phyloP scores from a whole-genome alignment of 768 basidiomycete genomes.

The Russula dissimulans region DNA sequence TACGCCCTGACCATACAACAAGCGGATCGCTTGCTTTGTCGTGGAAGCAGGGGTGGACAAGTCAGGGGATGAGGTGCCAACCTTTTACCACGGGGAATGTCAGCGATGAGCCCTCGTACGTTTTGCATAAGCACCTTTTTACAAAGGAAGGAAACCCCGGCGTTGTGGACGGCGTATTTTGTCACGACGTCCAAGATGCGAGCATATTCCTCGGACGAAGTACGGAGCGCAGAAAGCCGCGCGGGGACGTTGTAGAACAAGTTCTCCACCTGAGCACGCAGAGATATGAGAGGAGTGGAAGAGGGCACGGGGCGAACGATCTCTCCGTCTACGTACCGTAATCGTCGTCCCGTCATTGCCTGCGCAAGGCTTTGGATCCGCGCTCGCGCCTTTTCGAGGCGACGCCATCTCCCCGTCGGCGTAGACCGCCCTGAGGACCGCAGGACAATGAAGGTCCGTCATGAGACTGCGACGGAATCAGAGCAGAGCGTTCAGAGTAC shows the following conservation, averaged over 20 bases:
- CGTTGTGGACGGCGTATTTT: constrained; percentile 91
- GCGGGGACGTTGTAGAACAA: constrained; percentile 91
- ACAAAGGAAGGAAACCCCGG: constrained; percentile 79
- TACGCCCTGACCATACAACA: constrained; percentile 74
- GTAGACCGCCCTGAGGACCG: constrained; percentile 32
- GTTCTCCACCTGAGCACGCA: constrained; percentile 70
- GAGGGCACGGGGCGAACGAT: not conserved
- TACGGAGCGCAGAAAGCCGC: constrained; percentile 76
- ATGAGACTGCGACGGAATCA: not conserved
- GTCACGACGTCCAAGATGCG: constrained; percentile 87
- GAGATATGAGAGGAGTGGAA: not conserved
- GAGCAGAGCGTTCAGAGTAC: constrained; percentile 25
- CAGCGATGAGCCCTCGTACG: not conserved
- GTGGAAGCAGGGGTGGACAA: constrained; percentile 72
- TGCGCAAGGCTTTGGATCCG: constrained; percentile 83
- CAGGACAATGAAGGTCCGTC: too few species aligned
- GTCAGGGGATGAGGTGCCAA: constrained; percentile 65
- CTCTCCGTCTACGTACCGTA: constrained; percentile 39
- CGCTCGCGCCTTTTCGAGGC: constrained; percentile 56
- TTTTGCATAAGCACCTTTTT: constrained; percentile 56
- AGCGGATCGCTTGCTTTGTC: constrained; percentile 57
- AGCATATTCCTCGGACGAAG: constrained; percentile 83
- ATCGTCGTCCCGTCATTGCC: constrained; percentile 93
- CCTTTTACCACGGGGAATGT: constrained; percentile 33
- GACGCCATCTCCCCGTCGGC: constrained; percentile 65